phyloP scores from a whole-genome alignment of 805 yeast genomes.

The Wickerhamomyces mucosus region DNA sequence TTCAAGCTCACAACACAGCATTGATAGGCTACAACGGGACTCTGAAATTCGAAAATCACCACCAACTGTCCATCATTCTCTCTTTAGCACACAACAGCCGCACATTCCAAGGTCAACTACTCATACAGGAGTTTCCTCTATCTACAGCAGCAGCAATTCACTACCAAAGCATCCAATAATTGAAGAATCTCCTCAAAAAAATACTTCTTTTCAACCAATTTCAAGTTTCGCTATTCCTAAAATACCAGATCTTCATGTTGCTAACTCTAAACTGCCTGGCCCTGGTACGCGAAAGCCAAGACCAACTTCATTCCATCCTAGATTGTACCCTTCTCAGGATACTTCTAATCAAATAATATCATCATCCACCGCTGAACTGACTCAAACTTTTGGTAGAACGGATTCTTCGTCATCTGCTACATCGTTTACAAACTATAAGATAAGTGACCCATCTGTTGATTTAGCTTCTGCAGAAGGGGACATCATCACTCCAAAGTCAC shows the following conservation, averaged over 20 bases:
- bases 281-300: slow-evolving; percentile 57
- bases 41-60: slow-evolving; percentile 13
- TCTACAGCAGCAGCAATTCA: too few species aligned
- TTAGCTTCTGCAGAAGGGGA: slow-evolving; percentile 27
- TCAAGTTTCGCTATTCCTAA: slow-evolving; percentile 15
- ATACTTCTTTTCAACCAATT: neutral
- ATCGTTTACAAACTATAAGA: slow-evolving; percentile 22
- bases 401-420: slow-evolving; percentile 33
- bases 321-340: slow-evolving; percentile 25
- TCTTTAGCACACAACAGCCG: slow-evolving; percentile 12
- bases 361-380: slow-evolving; percentile 8
- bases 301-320: slow-evolving; percentile 80
- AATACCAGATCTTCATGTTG: slow-evolving; percentile 13
- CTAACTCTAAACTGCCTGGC: slow-evolving; percentile 20
- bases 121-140: slow-evolving; percentile 15
- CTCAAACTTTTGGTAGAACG: slow-evolving; percentile 23
- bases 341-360: slow-evolving; percentile 8
- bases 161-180: slow-evolving; percentile 7
- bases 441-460: slow-evolving; percentile 27
- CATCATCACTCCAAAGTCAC: slow-evolving; percentile 24
- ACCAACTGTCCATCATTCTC: slow-evolving; percentile 28
- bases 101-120: slow-evolving; percentile 5
- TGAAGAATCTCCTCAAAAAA: neutral
- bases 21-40: slow-evolving; percentile 9
- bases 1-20: slow-evolving; percentile 15